A percentile compares a stretch with the other conserved stretches of the same genome.
phyloP scores from a whole-genome alignment of 371 early-diverging fungal genomes.

The Umbelopsis sp. region DNA sequence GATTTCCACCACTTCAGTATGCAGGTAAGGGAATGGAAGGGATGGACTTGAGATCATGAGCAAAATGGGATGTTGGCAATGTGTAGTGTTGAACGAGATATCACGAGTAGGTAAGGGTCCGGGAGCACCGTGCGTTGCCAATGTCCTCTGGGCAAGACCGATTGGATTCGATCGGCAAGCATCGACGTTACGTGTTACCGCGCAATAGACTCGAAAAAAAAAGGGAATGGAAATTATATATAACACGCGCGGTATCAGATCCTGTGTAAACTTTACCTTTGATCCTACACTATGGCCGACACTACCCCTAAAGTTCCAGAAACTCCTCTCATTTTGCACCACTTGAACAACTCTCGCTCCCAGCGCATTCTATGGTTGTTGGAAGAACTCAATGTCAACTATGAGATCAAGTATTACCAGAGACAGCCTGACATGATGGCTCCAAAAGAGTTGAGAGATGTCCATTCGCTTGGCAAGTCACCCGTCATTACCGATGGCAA shows the following conservation, averaged over 20 bases:
- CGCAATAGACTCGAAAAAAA: no score
- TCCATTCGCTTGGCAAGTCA: constrained; percentile 44
- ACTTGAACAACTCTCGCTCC: constrained; percentile 38
- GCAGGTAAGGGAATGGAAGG: no score
- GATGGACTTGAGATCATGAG: no score
- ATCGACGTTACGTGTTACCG: no score
- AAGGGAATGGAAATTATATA: not conserved
- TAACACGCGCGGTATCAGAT: not conserved
- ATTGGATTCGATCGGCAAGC: no score
- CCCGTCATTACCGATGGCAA: constrained; percentile 39
- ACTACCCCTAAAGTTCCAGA: not conserved
- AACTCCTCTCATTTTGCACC: constrained; percentile 25
- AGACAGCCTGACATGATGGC: constrained; percentile 26
- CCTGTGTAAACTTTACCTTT: not conserved
- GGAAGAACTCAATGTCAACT: constrained; percentile 35
- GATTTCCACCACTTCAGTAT: no score
- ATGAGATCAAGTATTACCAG: constrained; percentile 33
- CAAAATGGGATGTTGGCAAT: no score
- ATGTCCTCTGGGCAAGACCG: no score
- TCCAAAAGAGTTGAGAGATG: constrained; percentile 34
- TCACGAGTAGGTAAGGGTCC: no score
- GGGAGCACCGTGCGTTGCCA: no score
- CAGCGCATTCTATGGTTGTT: constrained; percentile 42
- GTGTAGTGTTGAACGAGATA: no score
- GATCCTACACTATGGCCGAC: not conserved